Conservation (phyloP, 345 rosid species). For the Pseudoturritis turrita region DNA sequence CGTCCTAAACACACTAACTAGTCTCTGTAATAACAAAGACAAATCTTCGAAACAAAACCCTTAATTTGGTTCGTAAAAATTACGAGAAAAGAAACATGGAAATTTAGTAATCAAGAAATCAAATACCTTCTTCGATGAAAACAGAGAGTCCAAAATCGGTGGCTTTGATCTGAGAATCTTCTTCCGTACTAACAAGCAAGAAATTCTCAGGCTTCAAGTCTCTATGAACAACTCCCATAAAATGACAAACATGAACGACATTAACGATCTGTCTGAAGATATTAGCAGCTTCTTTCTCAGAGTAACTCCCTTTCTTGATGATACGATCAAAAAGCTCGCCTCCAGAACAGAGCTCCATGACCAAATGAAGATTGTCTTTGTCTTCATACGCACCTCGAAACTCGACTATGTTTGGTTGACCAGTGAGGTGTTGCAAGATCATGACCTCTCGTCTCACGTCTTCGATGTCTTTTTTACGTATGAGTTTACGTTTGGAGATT, state of each 20-base stretch:
- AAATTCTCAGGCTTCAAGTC: conserved; percentile 97
- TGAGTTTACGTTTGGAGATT: conserved; percentile 61
- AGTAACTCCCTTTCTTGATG: conserved; percentile 59
- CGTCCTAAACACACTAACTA: conserved; percentile 20
- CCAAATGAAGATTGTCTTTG: conserved; percentile 51
- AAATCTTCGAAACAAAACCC: not conserved
- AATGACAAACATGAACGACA: conserved; percentile 87
- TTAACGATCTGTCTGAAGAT: conserved; percentile 72
- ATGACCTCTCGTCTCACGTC: conserved; percentile 70
- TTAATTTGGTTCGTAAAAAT: not conserved
- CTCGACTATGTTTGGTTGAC: conserved; percentile 87
- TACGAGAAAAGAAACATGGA: not conserved
- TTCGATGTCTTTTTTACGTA: conserved; percentile 42
- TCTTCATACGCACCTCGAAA: conserved; percentile 85
- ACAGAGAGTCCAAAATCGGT: conserved; percentile 89
- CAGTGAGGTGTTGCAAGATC: conserved; percentile 75
- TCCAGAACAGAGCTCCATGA: conserved; percentile 94
- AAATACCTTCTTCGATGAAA: conserved; percentile 78
- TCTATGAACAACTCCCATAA: conserved; percentile 91
- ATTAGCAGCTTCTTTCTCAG: conserved; percentile 75
- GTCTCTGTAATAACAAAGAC: not conserved
- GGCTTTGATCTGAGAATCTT: conserved; percentile 60
- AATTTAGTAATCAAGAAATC: not conserved
- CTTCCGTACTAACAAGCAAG: conserved; percentile 51
- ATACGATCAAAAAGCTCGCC: conserved; percentile 95